These are phyloP conservation scores for Postia placenta DNA, from an alignment of 768 basidiomycete genomes.

Conservation along the genomic window DNA sequence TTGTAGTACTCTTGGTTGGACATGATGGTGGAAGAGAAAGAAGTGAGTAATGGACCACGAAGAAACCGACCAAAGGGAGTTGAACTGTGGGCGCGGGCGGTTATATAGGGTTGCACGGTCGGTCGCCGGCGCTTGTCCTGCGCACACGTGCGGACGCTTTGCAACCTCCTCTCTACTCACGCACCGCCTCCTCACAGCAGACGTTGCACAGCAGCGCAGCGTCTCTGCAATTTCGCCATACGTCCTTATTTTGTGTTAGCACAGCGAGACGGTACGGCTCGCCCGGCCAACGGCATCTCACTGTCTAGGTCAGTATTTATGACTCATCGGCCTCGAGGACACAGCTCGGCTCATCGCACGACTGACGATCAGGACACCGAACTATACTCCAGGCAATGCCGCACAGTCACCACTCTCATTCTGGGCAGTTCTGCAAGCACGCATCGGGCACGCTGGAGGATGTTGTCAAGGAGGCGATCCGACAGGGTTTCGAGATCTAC, in stretches of 20 bases:
- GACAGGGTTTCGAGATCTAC: conserved; percentile 71
- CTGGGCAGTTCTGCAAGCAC: conserved; percentile 91
- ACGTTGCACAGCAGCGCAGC: too few species aligned
- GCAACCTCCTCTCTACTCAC: too few species aligned
- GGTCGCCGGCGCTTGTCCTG: too few species aligned
- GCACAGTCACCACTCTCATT: conserved; percentile 85
- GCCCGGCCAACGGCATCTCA: too few species aligned
- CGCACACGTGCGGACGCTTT: conserved; percentile 8
- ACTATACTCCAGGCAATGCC: conserved; percentile 35
- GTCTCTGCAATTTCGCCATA: too few species aligned
- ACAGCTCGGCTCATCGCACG: background rate
- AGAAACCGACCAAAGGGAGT: background rate
- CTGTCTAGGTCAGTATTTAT: background rate
- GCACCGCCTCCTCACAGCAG: too few species aligned
- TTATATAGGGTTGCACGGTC: background rate
- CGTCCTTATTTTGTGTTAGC: too few species aligned
- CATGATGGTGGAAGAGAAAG: conserved; percentile 24
- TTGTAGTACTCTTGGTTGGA: conserved; percentile 73
- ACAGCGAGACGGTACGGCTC: too few species aligned
- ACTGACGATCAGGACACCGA: background rate
- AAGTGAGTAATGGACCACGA: too few species aligned
- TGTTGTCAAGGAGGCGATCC: conserved; percentile 75
- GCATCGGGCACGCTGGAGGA: conserved; percentile 77
- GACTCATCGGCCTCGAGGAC: background rate
- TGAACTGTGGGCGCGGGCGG: too few species aligned